These are phyloP conservation scores for Cercophora newfieldiana DNA, from an alignment of 495 filamentous ascomycete genomes.

Conservation along the genomic window DNA sequence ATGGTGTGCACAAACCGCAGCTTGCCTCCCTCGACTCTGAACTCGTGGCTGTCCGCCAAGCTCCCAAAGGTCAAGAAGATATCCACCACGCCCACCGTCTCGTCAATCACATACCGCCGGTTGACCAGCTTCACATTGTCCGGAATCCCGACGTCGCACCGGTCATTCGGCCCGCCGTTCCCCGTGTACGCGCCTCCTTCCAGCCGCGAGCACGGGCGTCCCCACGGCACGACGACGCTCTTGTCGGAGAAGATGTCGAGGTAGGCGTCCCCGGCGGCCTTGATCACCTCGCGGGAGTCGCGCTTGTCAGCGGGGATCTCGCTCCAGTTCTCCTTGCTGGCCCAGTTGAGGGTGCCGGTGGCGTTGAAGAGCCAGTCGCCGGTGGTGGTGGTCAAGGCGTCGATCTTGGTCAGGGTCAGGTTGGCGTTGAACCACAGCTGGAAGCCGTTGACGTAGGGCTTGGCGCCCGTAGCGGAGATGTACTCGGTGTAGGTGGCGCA, in stretches of 20 bases:
- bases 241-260: constrained; percentile 48
- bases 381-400: constrained; percentile 43
- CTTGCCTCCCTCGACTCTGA: constrained; percentile 51
- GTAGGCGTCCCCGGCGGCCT: constrained; percentile 52
- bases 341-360: constrained; percentile 48
- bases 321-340: constrained; percentile 44
- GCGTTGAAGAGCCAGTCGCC: constrained; percentile 56
- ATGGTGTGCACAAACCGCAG: constrained; percentile 51
- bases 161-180: constrained; percentile 35
- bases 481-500: constrained; percentile 57
- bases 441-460: constrained; percentile 52
- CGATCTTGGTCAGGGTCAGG: constrained; percentile 37
- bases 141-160: constrained; percentile 42
- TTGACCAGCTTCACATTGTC: constrained; percentile 41
- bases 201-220: constrained; percentile 46
- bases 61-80: constrained; percentile 46
- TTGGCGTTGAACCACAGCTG: constrained; percentile 45
- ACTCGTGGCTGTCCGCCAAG: constrained; percentile 52
- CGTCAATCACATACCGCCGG: constrained; percentile 54
- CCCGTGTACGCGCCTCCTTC: constrained; percentile 51
- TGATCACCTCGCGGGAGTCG: constrained; percentile 45
- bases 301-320: constrained; percentile 45
- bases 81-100: constrained; percentile 48
- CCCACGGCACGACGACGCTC: constrained; percentile 50
- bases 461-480: constrained; percentile 41